These are phyloP conservation scores for Phytophthora aleatoria DNA, from an alignment of 352 stramenopile genomes.

Conservation along the genomic window DNA sequence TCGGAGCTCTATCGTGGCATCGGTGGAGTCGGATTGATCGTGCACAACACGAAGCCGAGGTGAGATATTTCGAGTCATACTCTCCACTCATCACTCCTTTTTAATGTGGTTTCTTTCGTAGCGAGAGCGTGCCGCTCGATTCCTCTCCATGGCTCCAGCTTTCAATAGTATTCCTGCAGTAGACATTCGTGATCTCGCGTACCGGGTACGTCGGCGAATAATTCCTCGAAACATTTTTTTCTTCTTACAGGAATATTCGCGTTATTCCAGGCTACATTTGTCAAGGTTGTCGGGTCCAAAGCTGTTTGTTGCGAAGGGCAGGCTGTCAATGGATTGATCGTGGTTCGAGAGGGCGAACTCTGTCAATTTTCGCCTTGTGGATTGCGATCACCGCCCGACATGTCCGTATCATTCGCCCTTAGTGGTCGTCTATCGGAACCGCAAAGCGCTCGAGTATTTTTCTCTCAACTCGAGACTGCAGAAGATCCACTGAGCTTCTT, in stretches of 20 bases:
- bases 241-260: background rate
- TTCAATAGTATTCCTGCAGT: constrained; percentile 38
- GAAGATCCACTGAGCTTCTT: constrained; percentile 56
- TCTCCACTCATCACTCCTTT: background rate
- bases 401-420: constrained; percentile 54
- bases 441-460: constrained; percentile 48
- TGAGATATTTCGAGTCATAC: background rate
- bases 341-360: constrained; percentile 56
- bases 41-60: constrained; percentile 38
- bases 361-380: constrained; percentile 52
- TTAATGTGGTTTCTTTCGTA: constrained; percentile 10
- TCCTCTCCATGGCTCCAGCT: constrained; percentile 45
- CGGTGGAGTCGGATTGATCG: constrained; percentile 35
- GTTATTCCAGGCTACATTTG: constrained; percentile 31
- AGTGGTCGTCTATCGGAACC: constrained; percentile 47
- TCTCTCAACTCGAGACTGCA: constrained; percentile 54
- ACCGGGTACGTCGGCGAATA: constrained; percentile 26
- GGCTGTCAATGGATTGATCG: constrained; percentile 52
- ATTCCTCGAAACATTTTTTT: background rate
- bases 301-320: constrained; percentile 63
- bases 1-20: constrained; percentile 42
- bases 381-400: constrained; percentile 44
- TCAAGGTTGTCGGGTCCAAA: constrained; percentile 58
- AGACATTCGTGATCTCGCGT: constrained; percentile 39
- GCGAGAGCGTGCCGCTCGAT: constrained; percentile 37